Percentiles rank a stretch among this genome's conserved stretches.
Conservation (phyloP, 2,329 filamentous ascomycete species). For the Lasiodiplodia citricola region DNA sequence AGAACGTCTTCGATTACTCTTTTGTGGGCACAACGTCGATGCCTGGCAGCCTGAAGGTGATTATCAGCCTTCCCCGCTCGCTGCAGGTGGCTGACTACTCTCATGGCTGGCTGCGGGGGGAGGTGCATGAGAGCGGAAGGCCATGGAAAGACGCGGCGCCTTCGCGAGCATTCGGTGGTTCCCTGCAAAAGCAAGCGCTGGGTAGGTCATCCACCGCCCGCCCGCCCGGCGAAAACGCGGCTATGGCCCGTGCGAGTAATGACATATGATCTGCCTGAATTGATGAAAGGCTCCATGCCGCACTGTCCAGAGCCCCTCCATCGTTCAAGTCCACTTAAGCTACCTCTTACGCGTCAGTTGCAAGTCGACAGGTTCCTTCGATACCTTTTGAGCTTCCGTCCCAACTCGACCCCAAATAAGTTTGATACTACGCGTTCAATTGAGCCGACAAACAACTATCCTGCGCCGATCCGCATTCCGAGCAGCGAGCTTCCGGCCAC, state of each 20-base stretch:
- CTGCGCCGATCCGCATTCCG: not conserved
- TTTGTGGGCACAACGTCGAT: not conserved
- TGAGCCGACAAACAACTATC: not conserved
- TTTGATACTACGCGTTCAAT: not conserved
- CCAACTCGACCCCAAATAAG: not conserved
- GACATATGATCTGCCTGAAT: slow-evolving; percentile 16
- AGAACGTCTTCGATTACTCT: not conserved
- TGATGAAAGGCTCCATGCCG: not conserved
- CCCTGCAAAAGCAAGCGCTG: not conserved
- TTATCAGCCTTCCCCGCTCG: not conserved
- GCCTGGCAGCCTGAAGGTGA: not conserved
- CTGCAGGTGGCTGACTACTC: not conserved
- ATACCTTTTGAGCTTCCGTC: not conserved
- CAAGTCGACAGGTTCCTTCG: not conserved
- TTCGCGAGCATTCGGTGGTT: slow-evolving; percentile 1
- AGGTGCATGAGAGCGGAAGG: slow-evolving; percentile 16
- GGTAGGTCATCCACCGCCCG: not conserved
- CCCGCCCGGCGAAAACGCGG: slow-evolving; percentile 5
- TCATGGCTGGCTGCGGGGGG: not conserved
- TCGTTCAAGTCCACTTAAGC: not conserved
- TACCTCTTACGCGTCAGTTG: not conserved
- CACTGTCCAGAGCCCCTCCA: not conserved
- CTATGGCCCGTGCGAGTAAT: slow-evolving; percentile 1
- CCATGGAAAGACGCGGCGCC: slow-evolving; percentile 1
- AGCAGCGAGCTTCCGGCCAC: not conserved